These are phyloP conservation scores for Trichoderma semiorbis DNA, from an alignment of 2,329 filamentous ascomycete genomes.

Conservation along the genomic window DNA sequence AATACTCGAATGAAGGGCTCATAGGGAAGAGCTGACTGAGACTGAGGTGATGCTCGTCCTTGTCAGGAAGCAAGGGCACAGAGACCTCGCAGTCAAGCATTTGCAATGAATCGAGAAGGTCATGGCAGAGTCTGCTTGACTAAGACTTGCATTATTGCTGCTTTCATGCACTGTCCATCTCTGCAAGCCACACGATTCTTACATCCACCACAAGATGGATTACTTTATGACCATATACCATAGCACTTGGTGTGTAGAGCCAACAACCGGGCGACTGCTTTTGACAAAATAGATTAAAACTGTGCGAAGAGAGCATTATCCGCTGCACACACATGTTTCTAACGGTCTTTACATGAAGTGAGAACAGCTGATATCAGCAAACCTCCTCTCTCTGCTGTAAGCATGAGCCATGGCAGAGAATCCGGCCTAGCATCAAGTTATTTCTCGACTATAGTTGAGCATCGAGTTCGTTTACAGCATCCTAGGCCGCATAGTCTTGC, in stretches of 20 bases:
- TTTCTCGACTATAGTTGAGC: background rate
- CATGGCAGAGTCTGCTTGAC: background rate
- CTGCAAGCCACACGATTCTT: background rate
- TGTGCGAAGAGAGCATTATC: background rate
- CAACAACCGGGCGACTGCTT: background rate
- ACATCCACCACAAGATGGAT: background rate
- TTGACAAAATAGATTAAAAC: background rate
- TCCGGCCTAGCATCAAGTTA: background rate
- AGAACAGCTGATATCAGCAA: background rate
- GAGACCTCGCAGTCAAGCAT: background rate
- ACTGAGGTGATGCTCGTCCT: background rate
- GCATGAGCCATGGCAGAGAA: background rate
- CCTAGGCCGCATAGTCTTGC: background rate
- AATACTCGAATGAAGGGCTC: background rate
- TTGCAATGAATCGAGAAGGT: background rate
- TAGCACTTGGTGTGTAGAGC: background rate
- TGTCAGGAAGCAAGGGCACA: background rate
- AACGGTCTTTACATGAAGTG: background rate
- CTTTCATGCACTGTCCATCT: background rate
- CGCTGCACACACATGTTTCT: background rate
- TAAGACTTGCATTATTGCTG: background rate
- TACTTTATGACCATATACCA: background rate
- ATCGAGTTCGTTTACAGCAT: background rate
- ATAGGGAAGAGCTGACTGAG: background rate
- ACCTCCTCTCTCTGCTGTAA: background rate